Evolutionary conservation across 306 rosid species (phyloP).

Genomic region (Trichosanthes cucumerina): DNA sequence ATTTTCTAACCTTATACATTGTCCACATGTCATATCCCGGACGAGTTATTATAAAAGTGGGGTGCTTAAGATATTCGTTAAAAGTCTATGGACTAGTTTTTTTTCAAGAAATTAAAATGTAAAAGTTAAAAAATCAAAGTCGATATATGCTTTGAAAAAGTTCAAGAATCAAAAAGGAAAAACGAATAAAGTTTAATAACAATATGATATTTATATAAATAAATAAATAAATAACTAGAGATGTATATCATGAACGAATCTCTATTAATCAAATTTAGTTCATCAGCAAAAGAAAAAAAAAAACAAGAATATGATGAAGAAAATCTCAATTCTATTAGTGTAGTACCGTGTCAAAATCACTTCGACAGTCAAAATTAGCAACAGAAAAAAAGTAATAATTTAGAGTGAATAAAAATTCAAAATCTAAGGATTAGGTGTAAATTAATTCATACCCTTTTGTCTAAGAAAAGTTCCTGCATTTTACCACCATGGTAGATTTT

Average conservation of each 20-base stretch:
- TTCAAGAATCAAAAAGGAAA: background rate
- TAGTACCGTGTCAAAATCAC: background rate
- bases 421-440: background rate
- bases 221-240: background rate
- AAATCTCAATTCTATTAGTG: background rate
- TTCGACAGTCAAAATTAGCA: background rate
- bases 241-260: background rate
- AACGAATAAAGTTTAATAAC: background rate
- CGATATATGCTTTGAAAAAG: background rate
- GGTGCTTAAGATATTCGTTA: background rate
- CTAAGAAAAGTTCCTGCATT: background rate
- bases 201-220: background rate
- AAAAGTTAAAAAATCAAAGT: background rate
- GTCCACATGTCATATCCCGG: background rate
- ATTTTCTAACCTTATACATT: background rate
- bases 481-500: background rate
- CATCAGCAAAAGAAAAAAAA: background rate
- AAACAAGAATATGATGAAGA: background rate
- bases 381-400: background rate
- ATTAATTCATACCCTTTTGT: background rate
- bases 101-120: background rate
- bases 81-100: background rate
- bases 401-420: background rate
- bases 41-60: background rate
- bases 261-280: background rate